Percentiles rank a stretch among this genome's conserved stretches.
These are phyloP conservation scores for Rhododendron ovatum DNA, from an alignment of 148 eudicot species.

Conservation along the genomic window DNA sequence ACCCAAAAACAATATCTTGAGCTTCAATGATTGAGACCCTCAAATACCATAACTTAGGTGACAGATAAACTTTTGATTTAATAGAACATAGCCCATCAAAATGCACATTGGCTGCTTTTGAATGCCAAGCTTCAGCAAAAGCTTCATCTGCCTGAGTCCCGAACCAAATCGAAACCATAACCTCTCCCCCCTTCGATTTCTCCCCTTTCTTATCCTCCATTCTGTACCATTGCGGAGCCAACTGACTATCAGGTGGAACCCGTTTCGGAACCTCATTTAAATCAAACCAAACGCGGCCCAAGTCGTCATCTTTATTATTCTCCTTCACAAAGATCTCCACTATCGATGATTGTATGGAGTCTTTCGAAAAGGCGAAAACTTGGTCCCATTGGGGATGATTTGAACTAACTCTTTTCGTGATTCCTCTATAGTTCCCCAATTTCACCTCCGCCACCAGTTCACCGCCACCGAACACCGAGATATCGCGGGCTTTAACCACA, in stretches of 20 bases:
- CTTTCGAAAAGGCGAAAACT: constrained; percentile 91
- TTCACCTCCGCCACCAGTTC: constrained; percentile 77
- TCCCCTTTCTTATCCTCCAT: constrained; percentile 89
- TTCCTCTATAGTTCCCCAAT: constrained; percentile 81
- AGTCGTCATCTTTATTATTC: constrained; percentile 56
- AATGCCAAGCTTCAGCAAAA: constrained; percentile 95
- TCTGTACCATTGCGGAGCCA: constrained; percentile 92
- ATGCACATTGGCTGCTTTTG: constrained; percentile 76
- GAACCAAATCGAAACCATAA: constrained; percentile 87
- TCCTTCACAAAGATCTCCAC: constrained; percentile 83
- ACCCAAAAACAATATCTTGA: constrained; percentile 66
- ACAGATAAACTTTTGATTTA: constrained; percentile 77
- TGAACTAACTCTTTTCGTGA: constrained; percentile 54
- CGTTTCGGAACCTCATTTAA: constrained; percentile 81
- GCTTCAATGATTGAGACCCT: constrained; percentile 76
- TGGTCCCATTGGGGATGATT: constrained; percentile 74
- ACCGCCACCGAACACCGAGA: constrained; percentile 39
- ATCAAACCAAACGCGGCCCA: constrained; percentile 90
- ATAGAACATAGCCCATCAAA: constrained; percentile 61
- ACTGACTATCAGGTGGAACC: constrained; percentile 82
- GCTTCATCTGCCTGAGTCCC: constrained; percentile 98
- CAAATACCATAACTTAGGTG: constrained; percentile 88
- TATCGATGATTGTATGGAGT: constrained; percentile 69
- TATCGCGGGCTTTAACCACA: constrained; percentile 71
- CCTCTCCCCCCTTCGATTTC: constrained; percentile 54